Evolutionary conservation across 1,139 yeast species (phyloP), one percentile per base, ranked within the genome.

Genomic region (Sugiyamaella paludigena): DNA sequence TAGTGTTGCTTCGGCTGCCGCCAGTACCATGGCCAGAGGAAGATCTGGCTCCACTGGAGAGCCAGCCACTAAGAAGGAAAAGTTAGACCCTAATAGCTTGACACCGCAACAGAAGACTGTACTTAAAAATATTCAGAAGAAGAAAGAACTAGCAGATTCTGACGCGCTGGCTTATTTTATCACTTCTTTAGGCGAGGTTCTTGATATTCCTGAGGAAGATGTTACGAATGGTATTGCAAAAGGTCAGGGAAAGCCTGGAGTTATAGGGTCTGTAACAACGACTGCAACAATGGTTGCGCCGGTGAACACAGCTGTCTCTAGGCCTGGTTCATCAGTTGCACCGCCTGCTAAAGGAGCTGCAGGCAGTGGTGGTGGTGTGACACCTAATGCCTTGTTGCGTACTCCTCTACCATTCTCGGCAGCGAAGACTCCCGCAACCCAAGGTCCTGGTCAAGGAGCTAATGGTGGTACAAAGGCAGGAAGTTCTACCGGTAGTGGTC

Each of bases 161-260:
- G 59, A 63, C 39, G 66, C 67, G 2, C 43, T 62, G 41, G 59
- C 58, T 1, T 61, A 53, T 47, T 64, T 63, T 43, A 47, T 63
- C 29, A 53, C 63, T 2, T 52, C 63, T 35, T 51, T 64, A 28
- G 66, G 64, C 12, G 66, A 63, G 40, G 66, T 59, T 2, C 45
- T 64, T 43, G 62, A 59, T 41, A 55, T 63, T 26, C 38, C 59
- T 11, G 57, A 60, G 16, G 66, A 62, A 11, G 65, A 59, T 26
- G 50, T 60, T 29, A 50, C 47, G 24, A 43, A 40, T 31, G 40
- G 47, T 27, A 37, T 43, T 36, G 13, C 12, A n/a, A 36, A 43
- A 32, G 16, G 47, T 31, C 35, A 36, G 24, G 37, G 24, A 19
- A 19, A 5, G 5, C 24, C 24, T 19, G 24, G 24, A 19, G 24